A percentile compares a stretch with the other conserved stretches of the same genome.
Conservation (phyloP, 2,329 filamentous ascomycete species). For the Neofusicoccum sp. region DNA sequence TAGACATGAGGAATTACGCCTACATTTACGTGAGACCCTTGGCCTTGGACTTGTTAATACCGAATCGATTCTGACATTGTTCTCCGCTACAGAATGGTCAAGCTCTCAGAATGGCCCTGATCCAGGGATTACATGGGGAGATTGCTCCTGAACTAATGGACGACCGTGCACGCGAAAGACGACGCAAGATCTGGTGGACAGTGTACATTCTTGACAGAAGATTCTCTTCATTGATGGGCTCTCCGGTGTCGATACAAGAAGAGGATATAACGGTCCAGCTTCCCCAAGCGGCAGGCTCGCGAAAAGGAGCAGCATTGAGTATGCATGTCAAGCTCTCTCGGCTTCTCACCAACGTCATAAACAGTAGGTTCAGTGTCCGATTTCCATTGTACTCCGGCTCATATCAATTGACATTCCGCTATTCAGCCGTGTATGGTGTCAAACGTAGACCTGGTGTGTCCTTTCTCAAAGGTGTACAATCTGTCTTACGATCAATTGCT, state of each 20-base stretch:
- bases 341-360: background rate
- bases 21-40: background rate
- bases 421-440: slow-evolving; percentile 24
- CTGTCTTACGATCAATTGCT: slow-evolving; percentile 23
- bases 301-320: background rate
- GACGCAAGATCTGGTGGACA: slow-evolving; percentile 52
- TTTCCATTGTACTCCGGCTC: no score
- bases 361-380: background rate
- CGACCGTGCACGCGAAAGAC: slow-evolving; percentile 39
- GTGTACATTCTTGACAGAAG: slow-evolving; percentile 50
- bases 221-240: slow-evolving; percentile 50
- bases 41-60: background rate
- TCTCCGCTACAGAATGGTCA: slow-evolving; percentile 41
- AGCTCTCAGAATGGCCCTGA: slow-evolving; percentile 46
- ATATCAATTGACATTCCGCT: no score
- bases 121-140: slow-evolving; percentile 49
- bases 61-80: no score
- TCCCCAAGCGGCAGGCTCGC: background rate
- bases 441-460: slow-evolving; percentile 21
- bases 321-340: background rate
- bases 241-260: slow-evolving; percentile 46
- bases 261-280: slow-evolving; percentile 41
- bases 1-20: background rate
- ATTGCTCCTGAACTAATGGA: slow-evolving; percentile 42
- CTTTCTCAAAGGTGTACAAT: slow-evolving; percentile 24